Evolutionary conservation across 441 rosid species (phyloP).

Genomic region (Erodium trifolium): DNA sequence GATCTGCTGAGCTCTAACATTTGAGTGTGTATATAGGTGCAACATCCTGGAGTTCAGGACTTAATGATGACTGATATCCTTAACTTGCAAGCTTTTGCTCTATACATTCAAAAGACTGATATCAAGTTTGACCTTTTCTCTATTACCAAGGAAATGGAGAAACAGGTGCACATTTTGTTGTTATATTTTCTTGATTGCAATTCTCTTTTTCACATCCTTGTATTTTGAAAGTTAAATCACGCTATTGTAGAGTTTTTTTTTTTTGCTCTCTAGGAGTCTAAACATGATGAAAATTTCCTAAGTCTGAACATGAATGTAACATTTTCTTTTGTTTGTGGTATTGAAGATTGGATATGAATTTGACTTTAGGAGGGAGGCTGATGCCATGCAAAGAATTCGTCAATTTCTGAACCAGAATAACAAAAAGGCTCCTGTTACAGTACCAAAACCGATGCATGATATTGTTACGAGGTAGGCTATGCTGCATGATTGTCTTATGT

Average conservation of each 20-base stretch:
- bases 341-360: constrained; percentile 88
- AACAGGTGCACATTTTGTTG: constrained; percentile 46
- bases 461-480: constrained; percentile 65
- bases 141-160: constrained; percentile 86
- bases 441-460: constrained; percentile 53
- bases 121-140: constrained; percentile 78
- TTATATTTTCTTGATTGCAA: constrained; percentile 2
- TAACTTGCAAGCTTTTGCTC: constrained; percentile 85
- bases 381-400: constrained; percentile 75
- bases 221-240: constrained; percentile 1
- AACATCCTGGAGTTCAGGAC: constrained; percentile 82
- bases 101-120: constrained; percentile 84
- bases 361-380: constrained; percentile 79
- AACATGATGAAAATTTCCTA: constrained; percentile 9
- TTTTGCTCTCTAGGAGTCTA: constrained; percentile 9
- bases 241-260: no score
- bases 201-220: not conserved
- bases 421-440: constrained; percentile 70
- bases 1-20: constrained; percentile 20
- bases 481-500: not conserved
- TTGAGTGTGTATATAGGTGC: constrained; percentile 46
- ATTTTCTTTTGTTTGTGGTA: constrained; percentile 17
- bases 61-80: constrained; percentile 94
- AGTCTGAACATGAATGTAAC: constrained; percentile 6
- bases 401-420: constrained; percentile 57